Evolutionary conservation across 2,329 filamentous ascomycete genomes (phyloP).

Genomic region (Scedosporium apiospermum): DNA sequence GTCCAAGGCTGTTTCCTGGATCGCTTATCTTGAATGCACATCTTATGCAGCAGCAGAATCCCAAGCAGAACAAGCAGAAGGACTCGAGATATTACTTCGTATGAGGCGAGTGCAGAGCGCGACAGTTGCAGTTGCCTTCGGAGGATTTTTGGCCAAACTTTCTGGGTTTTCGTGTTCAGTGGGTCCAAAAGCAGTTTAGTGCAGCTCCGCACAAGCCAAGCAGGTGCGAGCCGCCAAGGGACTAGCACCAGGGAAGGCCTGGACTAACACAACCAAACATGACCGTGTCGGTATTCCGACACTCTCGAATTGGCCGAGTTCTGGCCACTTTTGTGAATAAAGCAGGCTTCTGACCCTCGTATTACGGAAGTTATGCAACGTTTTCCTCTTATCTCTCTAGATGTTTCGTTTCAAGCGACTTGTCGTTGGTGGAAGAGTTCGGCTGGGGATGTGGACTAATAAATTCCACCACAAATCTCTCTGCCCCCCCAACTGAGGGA

Average conservation of each 20-base stretch:
- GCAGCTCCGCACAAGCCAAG: background rate
- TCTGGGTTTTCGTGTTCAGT: background rate
- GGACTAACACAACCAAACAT: background rate
- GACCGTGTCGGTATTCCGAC: background rate
- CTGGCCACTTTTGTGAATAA: background rate
- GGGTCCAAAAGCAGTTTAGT: background rate
- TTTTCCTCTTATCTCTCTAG: background rate
- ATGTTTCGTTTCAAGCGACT: background rate
- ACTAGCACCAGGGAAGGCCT: background rate
- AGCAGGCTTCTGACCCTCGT: background rate
- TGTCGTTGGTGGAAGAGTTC: background rate
- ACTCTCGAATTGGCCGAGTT: background rate
- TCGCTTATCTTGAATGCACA: too few species aligned
- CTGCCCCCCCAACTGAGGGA: background rate
- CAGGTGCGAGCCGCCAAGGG: background rate
- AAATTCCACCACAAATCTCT: background rate
- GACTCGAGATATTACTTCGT: background rate
- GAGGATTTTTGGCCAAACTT: background rate
- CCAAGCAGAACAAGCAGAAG: too few species aligned
- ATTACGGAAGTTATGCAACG: background rate
- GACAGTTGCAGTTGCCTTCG: background rate
- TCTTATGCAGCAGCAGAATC: too few species aligned
- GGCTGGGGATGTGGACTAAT: background rate
- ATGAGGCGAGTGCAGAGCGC: background rate
- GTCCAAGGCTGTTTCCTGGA: too few species aligned